Conservation (phyloP, 768 basidiomycete species). For the Leccinum imitatum region DNA sequence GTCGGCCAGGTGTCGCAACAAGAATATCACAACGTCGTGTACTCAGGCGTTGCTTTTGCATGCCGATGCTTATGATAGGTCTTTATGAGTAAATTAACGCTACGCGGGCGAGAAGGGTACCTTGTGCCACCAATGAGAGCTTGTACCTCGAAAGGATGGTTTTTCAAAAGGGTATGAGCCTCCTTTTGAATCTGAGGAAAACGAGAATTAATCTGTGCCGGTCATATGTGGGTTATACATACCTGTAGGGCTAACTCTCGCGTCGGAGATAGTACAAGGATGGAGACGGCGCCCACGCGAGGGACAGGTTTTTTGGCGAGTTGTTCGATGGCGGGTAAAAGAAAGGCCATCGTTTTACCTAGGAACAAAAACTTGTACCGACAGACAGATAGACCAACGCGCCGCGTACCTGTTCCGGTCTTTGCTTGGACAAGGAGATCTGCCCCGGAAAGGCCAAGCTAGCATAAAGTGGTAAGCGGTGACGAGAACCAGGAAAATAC, state of each 20-base stretch:
- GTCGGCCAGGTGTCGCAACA: slow-evolving; percentile 74
- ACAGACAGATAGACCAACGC: neutral
- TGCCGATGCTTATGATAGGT: slow-evolving; percentile 19
- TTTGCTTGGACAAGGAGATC: slow-evolving; percentile 54
- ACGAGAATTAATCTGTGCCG: slow-evolving; percentile 12
- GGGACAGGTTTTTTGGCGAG: slow-evolving; percentile 46
- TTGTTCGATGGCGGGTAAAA: slow-evolving; percentile 71
- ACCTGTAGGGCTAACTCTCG: slow-evolving; percentile 75
- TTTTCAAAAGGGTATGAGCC: slow-evolving; percentile 46
- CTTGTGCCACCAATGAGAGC: slow-evolving; percentile 59
- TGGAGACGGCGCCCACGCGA: slow-evolving; percentile 41
- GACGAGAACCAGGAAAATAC: neutral
- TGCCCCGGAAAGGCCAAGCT: slow-evolving; percentile 42
- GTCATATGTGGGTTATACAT: slow-evolving; percentile 22
- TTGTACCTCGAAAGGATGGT: slow-evolving; percentile 44
- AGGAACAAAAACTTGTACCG: neutral
- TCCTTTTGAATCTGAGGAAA: slow-evolving; percentile 57
- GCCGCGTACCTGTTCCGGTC: slow-evolving; percentile 57
- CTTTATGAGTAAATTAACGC: neutral
- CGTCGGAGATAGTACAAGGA: slow-evolving; percentile 70
- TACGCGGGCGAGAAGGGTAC: slow-evolving; percentile 19
- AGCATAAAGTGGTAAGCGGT: slow-evolving; percentile 4
- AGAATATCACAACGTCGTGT: slow-evolving; percentile 49
- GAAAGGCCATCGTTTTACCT: slow-evolving; percentile 75
- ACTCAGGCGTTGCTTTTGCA: slow-evolving; percentile 29